Evolutionary conservation across 306 rosid species (phyloP).

Genomic region (Gastrolobium villosum): DNA sequence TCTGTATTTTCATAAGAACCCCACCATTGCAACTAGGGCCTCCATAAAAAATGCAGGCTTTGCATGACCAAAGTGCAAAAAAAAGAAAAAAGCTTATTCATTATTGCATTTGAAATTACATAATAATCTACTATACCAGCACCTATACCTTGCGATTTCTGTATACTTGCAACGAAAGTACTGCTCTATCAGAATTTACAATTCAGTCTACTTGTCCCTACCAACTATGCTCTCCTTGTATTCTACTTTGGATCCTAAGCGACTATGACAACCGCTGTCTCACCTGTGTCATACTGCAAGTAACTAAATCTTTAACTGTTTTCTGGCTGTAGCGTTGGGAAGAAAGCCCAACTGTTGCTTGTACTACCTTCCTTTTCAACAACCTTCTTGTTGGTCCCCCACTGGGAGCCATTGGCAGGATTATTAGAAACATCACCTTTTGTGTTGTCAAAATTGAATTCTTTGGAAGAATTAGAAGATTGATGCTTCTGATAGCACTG

Average conservation of each 20-base stretch:
- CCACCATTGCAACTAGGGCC: conserved; percentile 7
- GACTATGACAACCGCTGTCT: conserved; percentile 37
- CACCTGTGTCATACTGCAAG: conserved; percentile 38
- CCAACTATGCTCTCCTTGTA: conserved; percentile 52
- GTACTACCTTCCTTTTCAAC: conserved; percentile 64
- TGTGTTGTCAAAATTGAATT: conserved; percentile 77
- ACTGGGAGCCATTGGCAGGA: conserved; percentile 62
- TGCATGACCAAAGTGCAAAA: background rate
- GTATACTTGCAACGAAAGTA: conserved; percentile 61
- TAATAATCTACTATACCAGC: conserved; percentile 54
- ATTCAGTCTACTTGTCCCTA: conserved; percentile 58
- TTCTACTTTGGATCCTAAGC: conserved; percentile 32
- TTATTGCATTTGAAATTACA: conserved; percentile 60
- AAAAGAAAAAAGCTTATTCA: background rate
- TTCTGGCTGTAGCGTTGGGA: conserved; percentile 69
- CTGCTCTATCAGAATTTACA: conserved; percentile 53
- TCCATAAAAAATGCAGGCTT: conserved; percentile 20
- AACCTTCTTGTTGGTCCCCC: conserved; percentile 74
- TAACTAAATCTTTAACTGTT: conserved; percentile 44
- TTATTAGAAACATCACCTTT: conserved; percentile 58
- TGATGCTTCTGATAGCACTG: conserved; percentile 67
- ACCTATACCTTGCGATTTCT: conserved; percentile 57
- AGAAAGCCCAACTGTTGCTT: conserved; percentile 66
- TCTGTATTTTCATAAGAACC: conserved; percentile 5
- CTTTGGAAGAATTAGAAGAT: conserved; percentile 66